Conservation (phyloP, 2,329 filamentous ascomycete genomes). For the Didymellaceae sp. region DNA sequence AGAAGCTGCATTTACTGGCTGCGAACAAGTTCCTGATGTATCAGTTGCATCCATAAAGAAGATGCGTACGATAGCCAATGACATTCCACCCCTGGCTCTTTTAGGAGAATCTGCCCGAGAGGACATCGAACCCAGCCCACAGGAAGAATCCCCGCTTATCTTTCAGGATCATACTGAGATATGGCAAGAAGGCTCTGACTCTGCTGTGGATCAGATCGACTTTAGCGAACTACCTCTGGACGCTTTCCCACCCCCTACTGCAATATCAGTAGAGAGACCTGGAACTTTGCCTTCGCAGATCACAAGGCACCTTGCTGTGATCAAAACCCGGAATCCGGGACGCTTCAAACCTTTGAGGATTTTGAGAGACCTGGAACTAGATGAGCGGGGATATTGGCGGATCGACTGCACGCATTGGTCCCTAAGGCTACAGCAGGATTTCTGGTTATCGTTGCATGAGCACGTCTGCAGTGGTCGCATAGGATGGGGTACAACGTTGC, state of each 20-base stretch:
- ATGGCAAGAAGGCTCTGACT: neutral
- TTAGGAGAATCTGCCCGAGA: neutral
- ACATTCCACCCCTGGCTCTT: neutral
- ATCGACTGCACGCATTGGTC: slow-evolving; percentile 66
- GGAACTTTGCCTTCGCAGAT: slow-evolving; percentile 36
- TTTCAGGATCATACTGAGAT: neutral
- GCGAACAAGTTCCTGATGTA: neutral
- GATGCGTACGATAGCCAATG: neutral
- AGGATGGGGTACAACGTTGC: slow-evolving; percentile 71
- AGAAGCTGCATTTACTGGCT: neutral
- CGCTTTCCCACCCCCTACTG: slow-evolving; percentile 35
- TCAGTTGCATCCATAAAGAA: neutral
- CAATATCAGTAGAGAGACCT: slow-evolving; percentile 27
- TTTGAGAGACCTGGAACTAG: slow-evolving; percentile 57
- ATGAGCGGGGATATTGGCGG: slow-evolving; percentile 82
- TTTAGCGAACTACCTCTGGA: slow-evolving; percentile 33
- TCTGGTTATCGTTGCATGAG: slow-evolving; percentile 69
- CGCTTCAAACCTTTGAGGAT: slow-evolving; percentile 48
- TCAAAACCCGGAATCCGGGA: slow-evolving; percentile 37
- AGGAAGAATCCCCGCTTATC: neutral
- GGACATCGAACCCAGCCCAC: neutral
- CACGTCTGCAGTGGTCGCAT: slow-evolving; percentile 65
- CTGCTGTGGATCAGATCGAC: neutral
- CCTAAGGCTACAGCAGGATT: slow-evolving; percentile 54
- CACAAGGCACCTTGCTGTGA: slow-evolving; percentile 30